These are phyloP conservation scores for Pseudopyricularia javanii DNA, from an alignment of 2,329 filamentous ascomycete genomes.

Conservation along the genomic window DNA sequence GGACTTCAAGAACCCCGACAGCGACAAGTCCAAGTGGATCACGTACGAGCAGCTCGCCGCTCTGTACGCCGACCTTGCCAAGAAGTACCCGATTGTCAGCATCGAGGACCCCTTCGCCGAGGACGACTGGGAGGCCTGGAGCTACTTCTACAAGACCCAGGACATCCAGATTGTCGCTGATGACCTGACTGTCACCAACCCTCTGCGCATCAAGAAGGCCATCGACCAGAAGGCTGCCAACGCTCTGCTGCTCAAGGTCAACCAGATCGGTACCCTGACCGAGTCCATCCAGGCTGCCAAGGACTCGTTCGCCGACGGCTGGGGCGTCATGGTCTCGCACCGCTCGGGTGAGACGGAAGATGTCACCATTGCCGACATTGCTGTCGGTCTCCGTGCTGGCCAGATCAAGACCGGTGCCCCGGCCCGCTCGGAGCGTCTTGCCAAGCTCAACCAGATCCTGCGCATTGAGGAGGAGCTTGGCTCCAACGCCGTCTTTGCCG, in stretches of 20 bases:
- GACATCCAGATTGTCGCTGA: constrained; percentile 98
- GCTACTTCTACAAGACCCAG: constrained; percentile 99
- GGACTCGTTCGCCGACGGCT: constrained; percentile 89
- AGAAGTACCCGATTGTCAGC: constrained; percentile 97
- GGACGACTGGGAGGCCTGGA: constrained; percentile 99
- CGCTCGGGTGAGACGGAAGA: constrained; percentile 99
- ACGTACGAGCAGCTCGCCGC: constrained; percentile 95
- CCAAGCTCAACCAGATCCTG: constrained; percentile 99
- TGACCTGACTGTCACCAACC: constrained; percentile 98
- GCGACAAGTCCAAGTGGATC: constrained; percentile 93
- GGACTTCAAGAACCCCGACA: constrained; percentile 99
- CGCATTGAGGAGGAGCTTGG: constrained; percentile 99
- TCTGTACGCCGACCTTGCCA: constrained; percentile 73
- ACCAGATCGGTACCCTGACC: constrained; percentile 98
- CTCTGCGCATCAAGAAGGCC: constrained; percentile 97
- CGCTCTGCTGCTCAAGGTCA: constrained; percentile 96
- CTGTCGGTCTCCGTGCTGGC: constrained; percentile 88
- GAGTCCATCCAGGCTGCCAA: constrained; percentile 99
- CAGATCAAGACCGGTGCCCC: constrained; percentile 99
- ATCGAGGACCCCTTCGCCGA: constrained; percentile 99
- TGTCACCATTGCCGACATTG: constrained; percentile 97
- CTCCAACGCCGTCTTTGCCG: constrained; percentile 81
- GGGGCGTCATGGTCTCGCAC: constrained; percentile 99
- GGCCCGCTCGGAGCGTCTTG: constrained; percentile 90
- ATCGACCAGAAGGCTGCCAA: constrained; percentile 99